These are phyloP conservation scores for Fraxinus anomala DNA, from an alignment of 257 asterid genomes.

Conservation along the genomic window DNA sequence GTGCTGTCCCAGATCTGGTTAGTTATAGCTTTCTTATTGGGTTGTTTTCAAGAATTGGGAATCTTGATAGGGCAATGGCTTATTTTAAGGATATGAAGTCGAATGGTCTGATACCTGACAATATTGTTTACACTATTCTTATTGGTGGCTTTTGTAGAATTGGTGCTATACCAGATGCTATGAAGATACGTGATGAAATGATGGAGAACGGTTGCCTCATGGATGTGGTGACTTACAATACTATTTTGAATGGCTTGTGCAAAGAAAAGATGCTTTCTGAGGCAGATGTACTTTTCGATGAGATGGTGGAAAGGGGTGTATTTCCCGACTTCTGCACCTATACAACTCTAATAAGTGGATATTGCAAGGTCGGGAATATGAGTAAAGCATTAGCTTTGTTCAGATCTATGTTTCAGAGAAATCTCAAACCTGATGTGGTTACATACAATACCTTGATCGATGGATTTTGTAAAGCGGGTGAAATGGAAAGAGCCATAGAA, in stretches of 20 bases:
- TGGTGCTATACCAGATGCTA: conserved; percentile 56
- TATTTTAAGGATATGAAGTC: conserved; percentile 51
- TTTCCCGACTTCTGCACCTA: conserved; percentile 73
- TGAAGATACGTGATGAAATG: conserved; percentile 73
- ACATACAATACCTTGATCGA: conserved; percentile 67
- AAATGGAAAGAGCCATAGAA: conserved; percentile 50
- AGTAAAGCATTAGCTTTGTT: conserved; percentile 50
- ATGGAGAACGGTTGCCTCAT: conserved; percentile 51
- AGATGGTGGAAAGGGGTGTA: conserved; percentile 71
- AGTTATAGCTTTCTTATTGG: conserved; percentile 69
- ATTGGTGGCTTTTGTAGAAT: conserved; percentile 65
- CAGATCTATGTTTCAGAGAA: conserved; percentile 48
- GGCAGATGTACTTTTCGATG: conserved; percentile 60
- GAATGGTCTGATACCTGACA: conserved; percentile 59
- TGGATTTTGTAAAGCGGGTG: conserved; percentile 70
- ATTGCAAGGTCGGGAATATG: conserved; percentile 61
- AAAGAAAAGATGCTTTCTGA: conserved; percentile 57
- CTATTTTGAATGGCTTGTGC: conserved; percentile 68
- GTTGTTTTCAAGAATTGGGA: conserved; percentile 56
- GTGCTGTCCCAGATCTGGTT: conserved; percentile 55
- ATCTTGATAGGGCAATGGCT: conserved; percentile 44
- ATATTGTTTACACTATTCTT: conserved; percentile 65
- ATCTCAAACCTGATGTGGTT: conserved; percentile 62
- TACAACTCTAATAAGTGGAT: conserved; percentile 65
- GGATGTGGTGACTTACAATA: conserved; percentile 74